Conservation (phyloP, 495 filamentous ascomycete species). For the Massariosphaeria phaeospora region DNA sequence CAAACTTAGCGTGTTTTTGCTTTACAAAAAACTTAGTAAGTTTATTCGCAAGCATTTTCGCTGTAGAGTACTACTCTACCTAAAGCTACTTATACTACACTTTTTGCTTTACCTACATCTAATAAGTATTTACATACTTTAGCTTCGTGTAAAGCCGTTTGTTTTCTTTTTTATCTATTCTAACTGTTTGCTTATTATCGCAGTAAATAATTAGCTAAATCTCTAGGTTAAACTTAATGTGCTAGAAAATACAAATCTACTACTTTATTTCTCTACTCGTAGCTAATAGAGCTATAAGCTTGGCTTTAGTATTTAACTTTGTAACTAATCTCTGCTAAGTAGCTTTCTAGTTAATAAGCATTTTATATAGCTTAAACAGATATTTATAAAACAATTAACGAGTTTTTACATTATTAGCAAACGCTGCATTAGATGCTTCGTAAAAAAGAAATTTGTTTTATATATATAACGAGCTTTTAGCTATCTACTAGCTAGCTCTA, state of each 20-base stretch:
- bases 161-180: background rate
- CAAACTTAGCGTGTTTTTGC: too few species aligned
- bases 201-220: background rate
- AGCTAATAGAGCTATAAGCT: conserved; percentile 26
- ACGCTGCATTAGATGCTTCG: conserved; percentile 20
- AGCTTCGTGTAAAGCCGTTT: conserved; percentile 9
- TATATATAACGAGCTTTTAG: background rate
- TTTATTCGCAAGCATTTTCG: too few species aligned
- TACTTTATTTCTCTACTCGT: conserved; percentile 17
- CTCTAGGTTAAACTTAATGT: conserved; percentile 5
- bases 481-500: background rate
- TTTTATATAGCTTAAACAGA: conserved; percentile 30
- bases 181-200: conserved; percentile 21
- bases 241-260: conserved; percentile 11
- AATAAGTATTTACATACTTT: conserved; percentile 18
- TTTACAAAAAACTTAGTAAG: too few species aligned
- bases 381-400: conserved; percentile 26
- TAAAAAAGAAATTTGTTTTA: background rate
- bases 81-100: background rate
- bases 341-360: conserved; percentile 31
- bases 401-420: conserved; percentile 5
- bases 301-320: conserved; percentile 36
- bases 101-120: conserved; percentile 18
- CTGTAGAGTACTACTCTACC: conserved; percentile 4
- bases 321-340: conserved; percentile 33